phyloP scores from a whole-genome alignment of 2,329 filamentous ascomycete genomes.

The Fusarium begoniae region DNA sequence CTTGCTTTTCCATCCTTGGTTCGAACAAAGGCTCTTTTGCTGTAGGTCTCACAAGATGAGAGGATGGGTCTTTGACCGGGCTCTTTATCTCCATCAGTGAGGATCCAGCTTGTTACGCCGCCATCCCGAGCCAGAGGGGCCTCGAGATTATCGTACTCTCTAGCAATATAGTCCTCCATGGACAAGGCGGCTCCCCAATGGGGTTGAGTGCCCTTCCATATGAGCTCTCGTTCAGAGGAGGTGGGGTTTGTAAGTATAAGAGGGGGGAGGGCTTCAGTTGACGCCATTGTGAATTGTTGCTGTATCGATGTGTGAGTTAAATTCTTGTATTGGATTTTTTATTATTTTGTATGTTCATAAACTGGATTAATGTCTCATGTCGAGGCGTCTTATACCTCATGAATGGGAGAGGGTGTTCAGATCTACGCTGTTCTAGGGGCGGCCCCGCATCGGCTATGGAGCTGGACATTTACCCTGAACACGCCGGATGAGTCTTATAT shows the following conservation, averaged over 20 bases:
- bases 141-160: conserved; percentile 66
- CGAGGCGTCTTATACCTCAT: conserved; percentile 9
- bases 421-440: conserved; percentile 1
- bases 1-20: conserved; percentile 45
- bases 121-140: conserved; percentile 66
- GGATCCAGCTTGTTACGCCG: conserved; percentile 71
- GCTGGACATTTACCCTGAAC: conserved; percentile 22
- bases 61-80: conserved; percentile 62
- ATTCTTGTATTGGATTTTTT: not conserved
- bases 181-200: conserved; percentile 69
- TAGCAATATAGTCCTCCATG: conserved; percentile 64
- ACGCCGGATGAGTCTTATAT: conserved; percentile 16
- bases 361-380: not conserved
- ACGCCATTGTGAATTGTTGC: conserved; percentile 23
- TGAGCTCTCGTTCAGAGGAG: conserved; percentile 59
- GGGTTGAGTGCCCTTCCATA: conserved; percentile 64
- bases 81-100: conserved; percentile 57
- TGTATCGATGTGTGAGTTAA: not conserved
- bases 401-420: not conserved
- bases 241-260: conserved; percentile 65
- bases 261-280: conserved; percentile 34
- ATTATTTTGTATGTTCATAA: not conserved
- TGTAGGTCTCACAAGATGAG: conserved; percentile 71
- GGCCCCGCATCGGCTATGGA: conserved; percentile 18
- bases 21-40: conserved; percentile 65